phyloP scores from a whole-genome alignment of 345 rosid genomes.

The Euphorbia lathyris region DNA sequence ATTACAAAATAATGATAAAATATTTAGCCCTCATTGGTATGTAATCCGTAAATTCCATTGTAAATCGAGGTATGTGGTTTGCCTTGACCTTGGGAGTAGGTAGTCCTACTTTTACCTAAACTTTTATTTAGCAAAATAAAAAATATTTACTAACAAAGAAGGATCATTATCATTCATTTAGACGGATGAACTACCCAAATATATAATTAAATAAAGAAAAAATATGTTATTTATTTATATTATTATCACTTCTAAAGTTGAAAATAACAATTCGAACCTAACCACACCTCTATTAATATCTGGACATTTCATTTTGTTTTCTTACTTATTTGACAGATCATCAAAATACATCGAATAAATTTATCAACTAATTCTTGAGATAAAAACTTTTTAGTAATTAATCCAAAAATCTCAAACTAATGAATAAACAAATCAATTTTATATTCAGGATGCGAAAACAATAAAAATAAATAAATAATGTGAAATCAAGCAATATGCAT shows the following conservation, averaged over 20 bases:
- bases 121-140: too few relatives aligned
- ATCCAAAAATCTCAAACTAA: background rate
- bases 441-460: too few relatives aligned
- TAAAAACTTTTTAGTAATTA: background rate
- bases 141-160: background rate
- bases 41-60: too few relatives aligned
- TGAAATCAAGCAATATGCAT: background rate
- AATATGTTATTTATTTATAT: too few relatives aligned
- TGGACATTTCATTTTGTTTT: background rate
- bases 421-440: background rate
- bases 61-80: too few relatives aligned
- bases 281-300: background rate
- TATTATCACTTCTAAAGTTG: background rate
- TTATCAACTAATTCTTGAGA: too few relatives aligned
- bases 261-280: background rate
- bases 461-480: too few relatives aligned
- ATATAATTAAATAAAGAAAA: too few relatives aligned
- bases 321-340: background rate
- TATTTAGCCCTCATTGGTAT: too few relatives aligned
- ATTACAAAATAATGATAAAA: background rate
- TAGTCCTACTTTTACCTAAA: too few relatives aligned
- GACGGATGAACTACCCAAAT: too few relatives aligned
- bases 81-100: too few relatives aligned
- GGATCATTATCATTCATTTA: background rate
- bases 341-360: background rate